These are phyloP conservation scores for Hericium rajendrae DNA, from an alignment of 768 basidiomycete genomes.

Conservation along the genomic window DNA sequence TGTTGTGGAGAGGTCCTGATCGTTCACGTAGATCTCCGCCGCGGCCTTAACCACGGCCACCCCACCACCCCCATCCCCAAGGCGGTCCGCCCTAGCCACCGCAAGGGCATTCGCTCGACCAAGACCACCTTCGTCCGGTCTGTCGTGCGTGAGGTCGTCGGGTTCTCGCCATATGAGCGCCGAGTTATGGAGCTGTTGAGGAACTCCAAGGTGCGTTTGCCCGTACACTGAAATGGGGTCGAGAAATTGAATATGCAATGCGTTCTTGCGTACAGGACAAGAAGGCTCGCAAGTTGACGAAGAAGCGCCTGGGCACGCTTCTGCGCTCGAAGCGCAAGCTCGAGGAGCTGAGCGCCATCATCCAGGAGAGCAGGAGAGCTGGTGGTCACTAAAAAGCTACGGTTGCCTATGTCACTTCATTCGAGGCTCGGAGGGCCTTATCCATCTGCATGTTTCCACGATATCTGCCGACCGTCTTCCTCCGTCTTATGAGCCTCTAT, in stretches of 20 bases:
- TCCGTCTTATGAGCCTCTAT: too few relatives aligned
- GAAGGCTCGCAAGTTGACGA: slow-evolving; percentile 98
- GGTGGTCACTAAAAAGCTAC: slow-evolving; percentile 25
- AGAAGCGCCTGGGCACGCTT: slow-evolving; percentile 99
- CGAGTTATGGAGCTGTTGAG: slow-evolving; percentile 96
- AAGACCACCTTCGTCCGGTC: slow-evolving; percentile 93
- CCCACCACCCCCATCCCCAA: slow-evolving; percentile 80
- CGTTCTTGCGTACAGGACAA: slow-evolving; percentile 59
- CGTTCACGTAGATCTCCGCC: slow-evolving; percentile 57
- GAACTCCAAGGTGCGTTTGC: slow-evolving; percentile 77
- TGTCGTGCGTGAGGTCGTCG: slow-evolving; percentile 92
- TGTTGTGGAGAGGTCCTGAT: neutral
- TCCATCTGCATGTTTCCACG: too few relatives aligned
- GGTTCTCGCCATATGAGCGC: slow-evolving; percentile 96
- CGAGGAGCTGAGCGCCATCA: slow-evolving; percentile 87
- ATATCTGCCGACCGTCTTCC: too few relatives aligned
- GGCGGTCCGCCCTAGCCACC: slow-evolving; percentile 69
- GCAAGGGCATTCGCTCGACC: slow-evolving; percentile 84
- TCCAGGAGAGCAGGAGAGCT: slow-evolving; percentile 85
- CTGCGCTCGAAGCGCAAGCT: slow-evolving; percentile 98
- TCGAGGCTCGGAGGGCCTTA: too few relatives aligned
- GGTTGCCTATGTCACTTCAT: too few relatives aligned
- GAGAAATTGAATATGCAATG: neutral
- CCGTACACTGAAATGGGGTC: neutral
- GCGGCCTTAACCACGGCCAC: slow-evolving; percentile 81